These are phyloP conservation scores for Aspergillus ellipticus DNA, from an alignment of 495 filamentous ascomycete genomes.

Conservation along the genomic window DNA sequence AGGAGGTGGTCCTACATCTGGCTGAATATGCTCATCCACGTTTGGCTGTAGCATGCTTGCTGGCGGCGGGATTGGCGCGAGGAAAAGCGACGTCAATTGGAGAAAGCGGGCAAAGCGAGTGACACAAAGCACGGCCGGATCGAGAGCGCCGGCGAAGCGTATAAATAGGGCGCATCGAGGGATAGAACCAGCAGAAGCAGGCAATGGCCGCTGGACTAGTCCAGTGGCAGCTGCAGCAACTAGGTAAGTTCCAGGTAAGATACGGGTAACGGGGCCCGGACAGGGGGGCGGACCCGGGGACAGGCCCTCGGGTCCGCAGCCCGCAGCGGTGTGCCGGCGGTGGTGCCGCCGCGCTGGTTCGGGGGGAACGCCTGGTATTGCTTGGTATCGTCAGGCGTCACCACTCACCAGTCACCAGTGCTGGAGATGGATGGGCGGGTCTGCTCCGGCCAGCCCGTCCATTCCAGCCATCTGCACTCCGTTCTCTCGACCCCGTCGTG, in stretches of 20 bases:
- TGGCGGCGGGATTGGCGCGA: no score
- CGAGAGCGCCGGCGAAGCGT: not conserved
- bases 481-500: not conserved
- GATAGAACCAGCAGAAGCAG: not conserved
- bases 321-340: conserved; percentile 2
- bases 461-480: not conserved
- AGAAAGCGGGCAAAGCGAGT: conserved; percentile 1
- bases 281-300: conserved; percentile 12
- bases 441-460: not conserved
- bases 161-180: not conserved
- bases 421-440: not conserved
- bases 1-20: conserved; percentile 32
- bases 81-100: not conserved
- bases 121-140: conserved; percentile 3
- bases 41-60: conserved; percentile 34
- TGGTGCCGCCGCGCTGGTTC: not conserved
- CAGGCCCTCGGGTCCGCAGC: conserved; percentile 8
- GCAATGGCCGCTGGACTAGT: not conserved
- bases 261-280: conserved; percentile 7
- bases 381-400: not conserved
- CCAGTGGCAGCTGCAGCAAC: not conserved
- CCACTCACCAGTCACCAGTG: not conserved
- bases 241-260: not conserved
- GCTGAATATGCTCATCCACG: conserved; percentile 31
- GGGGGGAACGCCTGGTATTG: not conserved